Evolutionary conservation across 225 moss, liverwort and hornwort species (phyloP), one percentile per base, ranked within the genome.

Genomic region (Pseudoscleropodium purum): DNA sequence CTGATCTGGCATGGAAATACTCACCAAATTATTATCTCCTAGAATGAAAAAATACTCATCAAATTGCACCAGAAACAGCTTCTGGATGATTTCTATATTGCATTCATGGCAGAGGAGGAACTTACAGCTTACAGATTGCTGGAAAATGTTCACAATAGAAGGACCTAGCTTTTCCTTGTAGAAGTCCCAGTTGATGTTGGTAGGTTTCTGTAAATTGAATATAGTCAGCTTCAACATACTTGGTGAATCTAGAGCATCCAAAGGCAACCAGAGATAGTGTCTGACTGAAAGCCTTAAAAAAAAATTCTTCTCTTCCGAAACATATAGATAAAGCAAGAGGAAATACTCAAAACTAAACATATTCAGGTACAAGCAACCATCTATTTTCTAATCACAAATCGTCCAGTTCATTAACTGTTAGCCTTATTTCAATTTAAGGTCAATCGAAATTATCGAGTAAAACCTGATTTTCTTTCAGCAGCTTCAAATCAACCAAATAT

Each of bases 171-270:
- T 97, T 90, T 91, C 82, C 90, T 94, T 96, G 93, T 98, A 97
- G 60, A 95, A 96, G 83, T 90, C 94, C 98, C 96, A 98, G 91
- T 98, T 95, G 91, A 98, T 96, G 64, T 92, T 94, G 36, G 96
- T 95, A 90, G 93, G 82, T 94, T 98, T 98, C 96, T 98, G 96
- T 86, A 87, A 73, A 93, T 90, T 77, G 43, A 37, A 85, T n/a
- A 56, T 41, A 39, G 10, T 47, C 37, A 86, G 41, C 41, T 86
- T 91, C 89, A 52, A n/a, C 36, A 89, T 15, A 52, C 79, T 83
- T 70, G 65, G 26, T 31, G 41, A 61, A 77, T 86, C 83, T 68
- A 36, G 54, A 79, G 37, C 70, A 84, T 65, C 37, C 69, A 63
- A 86, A 74, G 33, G 20, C 59, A 66, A 84, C 57, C 65, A 87